phyloP scores from a whole-genome alignment of 306 rosid genomes.

The Cicer arietinum region DNA sequence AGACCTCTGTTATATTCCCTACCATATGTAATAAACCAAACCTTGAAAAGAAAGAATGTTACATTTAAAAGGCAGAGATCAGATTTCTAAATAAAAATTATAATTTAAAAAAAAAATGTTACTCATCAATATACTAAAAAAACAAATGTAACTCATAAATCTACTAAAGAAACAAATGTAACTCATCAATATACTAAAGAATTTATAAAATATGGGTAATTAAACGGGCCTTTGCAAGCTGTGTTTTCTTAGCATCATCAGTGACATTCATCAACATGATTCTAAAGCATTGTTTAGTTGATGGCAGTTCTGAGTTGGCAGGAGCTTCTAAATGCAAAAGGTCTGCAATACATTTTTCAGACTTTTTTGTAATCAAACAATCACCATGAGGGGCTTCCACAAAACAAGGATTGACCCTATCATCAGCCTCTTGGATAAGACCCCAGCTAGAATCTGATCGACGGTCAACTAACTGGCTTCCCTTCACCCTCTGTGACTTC shows the following conservation, averaged over 20 bases:
- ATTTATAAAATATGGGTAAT: slow-evolving; percentile 27
- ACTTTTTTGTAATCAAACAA: slow-evolving; percentile 46
- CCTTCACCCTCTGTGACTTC: slow-evolving; percentile 90
- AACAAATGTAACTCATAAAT: too few relatives aligned
- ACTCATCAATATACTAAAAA: too few relatives aligned
- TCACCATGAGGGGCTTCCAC: slow-evolving; percentile 46
- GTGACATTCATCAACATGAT: slow-evolving; percentile 88
- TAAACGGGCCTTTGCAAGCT: slow-evolving; percentile 55
- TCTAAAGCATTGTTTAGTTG: slow-evolving; percentile 55
- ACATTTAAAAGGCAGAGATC: slow-evolving; percentile 20
- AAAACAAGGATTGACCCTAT: slow-evolving; percentile 49
- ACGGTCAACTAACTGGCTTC: slow-evolving; percentile 64
- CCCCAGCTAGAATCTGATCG: slow-evolving; percentile 50
- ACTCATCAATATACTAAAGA: slow-evolving; percentile 25
- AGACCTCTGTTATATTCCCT: slow-evolving; percentile 16
- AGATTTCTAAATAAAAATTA: neutral
- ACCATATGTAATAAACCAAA: slow-evolving; percentile 1
- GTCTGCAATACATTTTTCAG: slow-evolving; percentile 42
- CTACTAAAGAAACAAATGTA: too few relatives aligned
- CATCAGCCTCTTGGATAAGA: slow-evolving; percentile 51
- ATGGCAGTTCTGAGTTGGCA: slow-evolving; percentile 45
- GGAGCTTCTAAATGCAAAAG: slow-evolving; percentile 50
- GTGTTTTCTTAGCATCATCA: too few relatives aligned
- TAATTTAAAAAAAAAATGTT: neutral
- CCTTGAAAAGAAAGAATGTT: slow-evolving; percentile 11